Percentiles rank a stretch among this genome's conserved stretches.
phyloP scores from a whole-genome alignment of 805 yeast species.

The Debaryomyces hansenii region DNA sequence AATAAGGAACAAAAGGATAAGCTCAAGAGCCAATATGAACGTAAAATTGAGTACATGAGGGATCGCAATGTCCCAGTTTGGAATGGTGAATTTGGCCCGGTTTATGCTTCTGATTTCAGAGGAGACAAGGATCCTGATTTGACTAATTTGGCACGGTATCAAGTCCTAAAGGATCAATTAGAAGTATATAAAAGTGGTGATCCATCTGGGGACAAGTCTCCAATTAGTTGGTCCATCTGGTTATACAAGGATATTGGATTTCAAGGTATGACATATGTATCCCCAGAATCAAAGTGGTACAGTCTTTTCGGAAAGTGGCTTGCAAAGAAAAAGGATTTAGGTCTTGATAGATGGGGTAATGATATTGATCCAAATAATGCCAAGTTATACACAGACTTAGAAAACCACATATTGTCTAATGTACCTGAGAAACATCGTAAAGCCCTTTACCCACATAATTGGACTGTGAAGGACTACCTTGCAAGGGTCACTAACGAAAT shows the following conservation, averaged over 20 bases:
- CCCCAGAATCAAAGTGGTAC: conserved; percentile 45
- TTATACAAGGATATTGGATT: conserved; percentile 53
- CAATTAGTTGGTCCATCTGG: conserved; percentile 55
- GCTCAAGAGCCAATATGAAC: conserved; percentile 36
- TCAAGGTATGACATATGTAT: conserved; percentile 50
- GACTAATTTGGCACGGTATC: conserved; percentile 40
- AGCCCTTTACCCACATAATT: conserved; percentile 41
- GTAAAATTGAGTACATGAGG: conserved; percentile 45
- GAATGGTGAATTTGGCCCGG: conserved; percentile 58
- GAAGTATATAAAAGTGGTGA: conserved; percentile 44
- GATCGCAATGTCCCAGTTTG: conserved; percentile 47
- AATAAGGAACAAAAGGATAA: conserved; percentile 33
- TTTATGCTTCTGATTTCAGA: conserved; percentile 42
- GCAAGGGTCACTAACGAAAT: conserved; percentile 42
- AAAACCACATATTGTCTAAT: conserved; percentile 35
- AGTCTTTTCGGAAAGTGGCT: conserved; percentile 43
- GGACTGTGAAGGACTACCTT: conserved; percentile 39
- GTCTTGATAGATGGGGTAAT: conserved; percentile 52
- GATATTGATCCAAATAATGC: conserved; percentile 43
- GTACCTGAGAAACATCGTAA: conserved; percentile 42
- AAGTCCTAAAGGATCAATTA: conserved; percentile 47
- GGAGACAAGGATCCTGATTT: conserved; percentile 40
- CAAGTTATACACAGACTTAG: conserved; percentile 34
- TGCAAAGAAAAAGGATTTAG: conserved; percentile 42
- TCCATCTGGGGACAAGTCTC: conserved; percentile 46